Base-by-base conservation (phyloP, 1,284 basidiomycete species). In the Erythrobasidium hasegawianum region DNA sequence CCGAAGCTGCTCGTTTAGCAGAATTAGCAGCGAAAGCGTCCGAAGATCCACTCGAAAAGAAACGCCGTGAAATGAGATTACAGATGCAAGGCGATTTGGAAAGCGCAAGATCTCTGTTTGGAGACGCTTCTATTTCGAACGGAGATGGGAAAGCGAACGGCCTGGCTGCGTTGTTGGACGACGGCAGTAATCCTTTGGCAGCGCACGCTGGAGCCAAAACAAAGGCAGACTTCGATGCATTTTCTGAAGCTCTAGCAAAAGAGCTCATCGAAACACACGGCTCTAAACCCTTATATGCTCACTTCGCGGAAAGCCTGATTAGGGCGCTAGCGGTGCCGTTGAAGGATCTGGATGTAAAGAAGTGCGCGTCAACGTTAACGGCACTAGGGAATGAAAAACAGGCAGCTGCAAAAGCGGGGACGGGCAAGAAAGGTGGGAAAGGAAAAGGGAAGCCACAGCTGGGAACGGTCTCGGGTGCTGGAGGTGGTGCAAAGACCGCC, bases 331-430 rank as follows among this genome's bases (percentile, higher is more conserved):
- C 87, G 1, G 78, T 81, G 68, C 84, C 88, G 13, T 81, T 96
- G 59, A 87, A 86, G 69, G 91, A 94, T 70, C 85, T 91, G 57
- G 92, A 97, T 74, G 86, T 91, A 38, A 84, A 90, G 70, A 94
- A 94, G 76, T 87, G 85, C 1, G 89, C 90, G 2, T 88, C 85
- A 60, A 84, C 81, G 14, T 80, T 97, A 59, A 90, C 88, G 18
- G 86, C 89, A 1, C 81, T 96, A 11, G 88, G 90, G 57, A 95
- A 94, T 75, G 90, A 93, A 80, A 97, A 97, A 80, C 90, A 93
- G 80, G 89, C 85, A 78, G 90, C 91, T 76, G 90, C 92, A 55
- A 90, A 89, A 78, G 82, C 85, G 0, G 69, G 64, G 2, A 86
- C 85, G 70, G 89, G 90, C 22, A 94, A 93, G 84, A 93, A 92